Evolutionary conservation across 805 yeast species (phyloP).

Genomic region (Myxozyma neotropica): DNA sequence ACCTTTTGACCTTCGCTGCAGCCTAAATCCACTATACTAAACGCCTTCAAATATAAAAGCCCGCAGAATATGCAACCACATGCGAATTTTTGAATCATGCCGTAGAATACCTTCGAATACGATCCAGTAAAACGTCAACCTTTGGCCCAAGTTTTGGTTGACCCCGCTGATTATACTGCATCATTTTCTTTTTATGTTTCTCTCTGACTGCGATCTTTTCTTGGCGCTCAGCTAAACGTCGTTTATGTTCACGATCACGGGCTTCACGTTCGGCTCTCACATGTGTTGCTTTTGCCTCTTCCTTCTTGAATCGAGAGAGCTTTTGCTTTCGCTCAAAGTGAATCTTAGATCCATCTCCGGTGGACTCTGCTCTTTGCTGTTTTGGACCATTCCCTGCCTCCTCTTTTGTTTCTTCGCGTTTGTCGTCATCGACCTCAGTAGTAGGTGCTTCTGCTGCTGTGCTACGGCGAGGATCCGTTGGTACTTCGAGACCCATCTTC

Average conservation of each 20-base stretch:
- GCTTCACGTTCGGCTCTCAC: constrained; percentile 17
- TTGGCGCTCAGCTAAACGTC: constrained; percentile 15
- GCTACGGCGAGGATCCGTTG: not conserved
- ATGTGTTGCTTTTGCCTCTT: constrained; percentile 18
- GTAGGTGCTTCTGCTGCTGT: not conserved
- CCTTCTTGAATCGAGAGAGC: constrained; percentile 17
- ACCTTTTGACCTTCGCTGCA: too few relatives aligned
- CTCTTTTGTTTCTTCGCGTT: not conserved
- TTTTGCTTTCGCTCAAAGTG: constrained; percentile 8
- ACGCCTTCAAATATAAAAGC: not conserved
- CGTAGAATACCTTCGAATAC: constrained; percentile 12
- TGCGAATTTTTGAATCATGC: not conserved
- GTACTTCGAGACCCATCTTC: constrained; percentile 22
- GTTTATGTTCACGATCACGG: constrained; percentile 1
- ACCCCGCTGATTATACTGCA: constrained; percentile 23
- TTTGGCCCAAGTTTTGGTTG: constrained; percentile 33
- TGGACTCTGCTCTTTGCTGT: not conserved
- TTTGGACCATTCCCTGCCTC: not conserved
- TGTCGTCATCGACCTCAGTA: not conserved
- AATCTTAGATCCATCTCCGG: not conserved
- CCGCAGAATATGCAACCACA: not conserved
- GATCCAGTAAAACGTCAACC: constrained; percentile 25
- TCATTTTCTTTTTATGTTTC: constrained; percentile 18
- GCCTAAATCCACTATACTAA: not conserved
- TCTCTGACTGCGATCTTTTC: constrained; percentile 18